These are phyloP conservation scores for Tetrapyrgos nigripes DNA, from an alignment of 1,284 basidiomycete species.

Conservation along the genomic window DNA sequence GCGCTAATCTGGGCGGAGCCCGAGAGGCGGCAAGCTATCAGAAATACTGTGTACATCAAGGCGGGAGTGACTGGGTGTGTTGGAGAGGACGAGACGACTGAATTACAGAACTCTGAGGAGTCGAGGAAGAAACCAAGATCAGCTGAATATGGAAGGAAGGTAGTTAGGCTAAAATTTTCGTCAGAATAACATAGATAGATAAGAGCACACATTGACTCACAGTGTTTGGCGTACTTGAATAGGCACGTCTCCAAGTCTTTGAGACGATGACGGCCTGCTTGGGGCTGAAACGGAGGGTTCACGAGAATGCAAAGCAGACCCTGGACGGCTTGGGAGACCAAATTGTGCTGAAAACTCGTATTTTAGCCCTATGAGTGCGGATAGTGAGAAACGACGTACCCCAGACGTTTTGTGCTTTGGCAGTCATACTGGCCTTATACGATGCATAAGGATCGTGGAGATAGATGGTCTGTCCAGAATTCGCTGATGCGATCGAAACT, in stretches of 20 bases:
- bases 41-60: neutral
- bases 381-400: neutral
- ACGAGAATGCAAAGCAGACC: neutral
- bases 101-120: slow-evolving; percentile 29
- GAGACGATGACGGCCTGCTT: neutral
- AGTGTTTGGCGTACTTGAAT: neutral
- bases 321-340: neutral
- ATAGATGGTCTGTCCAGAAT: neutral
- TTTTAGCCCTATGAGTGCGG: too few species aligned
- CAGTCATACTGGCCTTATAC: neutral
- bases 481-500: neutral
- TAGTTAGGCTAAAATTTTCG: slow-evolving; percentile 31
- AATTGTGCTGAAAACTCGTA: neutral
- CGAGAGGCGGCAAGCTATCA: neutral
- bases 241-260: neutral
- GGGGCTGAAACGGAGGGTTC: neutral
- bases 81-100: neutral
- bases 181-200: neutral
- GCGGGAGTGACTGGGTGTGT: neutral
- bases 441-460: slow-evolving; percentile 11
- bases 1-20: neutral
- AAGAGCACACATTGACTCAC: neutral
- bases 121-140: slow-evolving; percentile 48
- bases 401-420: neutral
- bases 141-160: slow-evolving; percentile 37